A percentile compares a stretch with the other conserved stretches of the same genome.
Evolutionary conservation across 768 basidiomycete species (phyloP).

Genomic region (Epithele typhae): DNA sequence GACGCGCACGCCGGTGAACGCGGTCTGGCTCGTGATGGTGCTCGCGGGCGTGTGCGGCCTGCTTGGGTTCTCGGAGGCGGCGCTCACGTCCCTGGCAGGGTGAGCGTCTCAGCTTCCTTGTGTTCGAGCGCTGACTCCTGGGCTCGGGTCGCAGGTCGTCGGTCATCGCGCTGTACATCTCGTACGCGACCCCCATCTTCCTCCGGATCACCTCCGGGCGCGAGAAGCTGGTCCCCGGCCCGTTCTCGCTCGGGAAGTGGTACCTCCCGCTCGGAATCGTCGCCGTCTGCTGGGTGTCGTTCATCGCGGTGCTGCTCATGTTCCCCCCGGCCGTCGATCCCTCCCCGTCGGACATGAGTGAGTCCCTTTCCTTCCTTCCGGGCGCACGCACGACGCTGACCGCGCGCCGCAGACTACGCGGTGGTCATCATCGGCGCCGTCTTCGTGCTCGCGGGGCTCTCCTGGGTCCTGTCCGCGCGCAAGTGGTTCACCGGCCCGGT

Average conservation of each 20-base stretch:
- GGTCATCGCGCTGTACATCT: slow-evolving; percentile 68
- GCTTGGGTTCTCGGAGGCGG: slow-evolving; percentile 61
- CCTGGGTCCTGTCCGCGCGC: slow-evolving; percentile 63
- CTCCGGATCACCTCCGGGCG: slow-evolving; percentile 68
- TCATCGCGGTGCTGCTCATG: slow-evolving; percentile 54
- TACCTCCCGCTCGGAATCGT: slow-evolving; percentile 53
- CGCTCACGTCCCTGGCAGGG: slow-evolving; percentile 66
- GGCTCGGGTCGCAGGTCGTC: slow-evolving; percentile 42
- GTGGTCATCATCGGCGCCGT: slow-evolving; percentile 63
- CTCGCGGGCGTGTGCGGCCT: slow-evolving; percentile 54
- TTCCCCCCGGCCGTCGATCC: slow-evolving; percentile 46
- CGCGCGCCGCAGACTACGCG: slow-evolving; percentile 49
- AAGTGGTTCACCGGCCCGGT: slow-evolving; percentile 73
- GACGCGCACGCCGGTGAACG: slow-evolving; percentile 70
- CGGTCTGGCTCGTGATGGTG: slow-evolving; percentile 70
- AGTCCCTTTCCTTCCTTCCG: slow-evolving; percentile 19
- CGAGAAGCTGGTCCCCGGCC: slow-evolving; percentile 51
- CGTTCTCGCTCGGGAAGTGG: slow-evolving; percentile 60
- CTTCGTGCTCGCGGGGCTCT: slow-evolving; percentile 58
- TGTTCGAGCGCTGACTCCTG: no score
- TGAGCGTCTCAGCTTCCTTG: slow-evolving; percentile 22
- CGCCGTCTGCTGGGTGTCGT: slow-evolving; percentile 63
- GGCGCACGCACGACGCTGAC: not conserved
- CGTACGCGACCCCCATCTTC: slow-evolving; percentile 65
- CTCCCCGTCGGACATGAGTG: slow-evolving; percentile 51